Evolutionary conservation across 1,284 basidiomycete genomes (phyloP).

Genomic region (Mycena sp.): DNA sequence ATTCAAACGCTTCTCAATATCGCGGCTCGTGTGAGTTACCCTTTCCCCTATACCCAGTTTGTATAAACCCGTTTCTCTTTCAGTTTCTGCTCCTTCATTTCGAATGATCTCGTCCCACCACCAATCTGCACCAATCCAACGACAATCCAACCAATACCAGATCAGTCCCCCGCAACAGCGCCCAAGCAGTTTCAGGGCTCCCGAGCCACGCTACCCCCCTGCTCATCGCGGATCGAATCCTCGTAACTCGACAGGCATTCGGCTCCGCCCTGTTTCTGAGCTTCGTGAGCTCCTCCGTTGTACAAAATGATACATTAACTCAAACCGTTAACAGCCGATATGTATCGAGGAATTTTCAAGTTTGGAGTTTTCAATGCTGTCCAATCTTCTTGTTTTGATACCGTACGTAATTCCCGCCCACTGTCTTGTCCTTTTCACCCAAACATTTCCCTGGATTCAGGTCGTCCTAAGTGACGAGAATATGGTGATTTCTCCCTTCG

Average conservation of each 20-base stretch:
- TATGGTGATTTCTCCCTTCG: constrained; percentile 57
- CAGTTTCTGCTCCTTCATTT: constrained; percentile 2
- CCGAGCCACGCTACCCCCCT: constrained; percentile 2
- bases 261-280: constrained; percentile 74
- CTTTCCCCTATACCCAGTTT: not conserved
- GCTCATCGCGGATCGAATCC: constrained; percentile 37
- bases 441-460: constrained; percentile 54
- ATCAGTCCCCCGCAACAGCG: not conserved
- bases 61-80: not conserved
- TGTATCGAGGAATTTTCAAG: constrained; percentile 83
- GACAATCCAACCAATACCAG: not conserved
- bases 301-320: not conserved
- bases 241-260: constrained; percentile 55
- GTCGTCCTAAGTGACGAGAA: constrained; percentile 78
- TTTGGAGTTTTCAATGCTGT: constrained; percentile 92
- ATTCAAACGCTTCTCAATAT: not conserved
- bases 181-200: not conserved
- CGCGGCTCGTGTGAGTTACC: not conserved
- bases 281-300: constrained; percentile 57
- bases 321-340: constrained; percentile 66
- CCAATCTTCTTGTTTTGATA: constrained; percentile 84
- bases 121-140: not conserved
- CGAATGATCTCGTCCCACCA: not conserved
- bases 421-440: not conserved
- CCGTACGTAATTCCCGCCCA: constrained; percentile 41